Conservation (phyloP, 345 rosid species). For the Nephelium lappaceum region DNA sequence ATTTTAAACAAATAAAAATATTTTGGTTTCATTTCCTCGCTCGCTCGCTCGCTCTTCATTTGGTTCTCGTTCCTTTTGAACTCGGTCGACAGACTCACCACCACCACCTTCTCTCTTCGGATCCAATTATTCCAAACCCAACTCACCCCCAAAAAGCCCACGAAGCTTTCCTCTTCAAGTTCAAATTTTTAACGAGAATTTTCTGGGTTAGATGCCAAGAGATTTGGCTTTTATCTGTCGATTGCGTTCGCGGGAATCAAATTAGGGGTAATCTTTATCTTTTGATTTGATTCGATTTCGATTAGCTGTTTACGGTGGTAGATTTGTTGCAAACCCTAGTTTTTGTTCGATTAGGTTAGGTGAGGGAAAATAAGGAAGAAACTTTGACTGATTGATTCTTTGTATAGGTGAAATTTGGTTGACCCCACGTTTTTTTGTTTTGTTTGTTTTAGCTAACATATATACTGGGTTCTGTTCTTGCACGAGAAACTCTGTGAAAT, state of each 20-base stretch:
- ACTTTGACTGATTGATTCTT: conserved; percentile 13
- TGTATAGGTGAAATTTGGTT: conserved; percentile 6
- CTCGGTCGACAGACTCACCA: conserved; percentile 41
- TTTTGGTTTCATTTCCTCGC: not conserved
- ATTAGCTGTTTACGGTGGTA: conserved; percentile 10
- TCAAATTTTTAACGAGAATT: not conserved
- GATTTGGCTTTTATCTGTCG: conserved; percentile 21
- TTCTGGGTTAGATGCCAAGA: conserved; percentile 28
- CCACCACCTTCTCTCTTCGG: conserved; percentile 19
- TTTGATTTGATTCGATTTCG: conserved; percentile 10
- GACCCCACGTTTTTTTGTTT: not conserved
- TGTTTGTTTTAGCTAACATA: not conserved
- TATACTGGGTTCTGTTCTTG: conserved; percentile 3
- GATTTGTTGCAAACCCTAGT: conserved; percentile 25
- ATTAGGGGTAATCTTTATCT: conserved; percentile 24
- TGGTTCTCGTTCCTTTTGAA: conserved; percentile 37
- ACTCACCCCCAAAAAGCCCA: not conserved
- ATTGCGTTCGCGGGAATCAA: conserved; percentile 27
- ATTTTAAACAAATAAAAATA: not conserved
- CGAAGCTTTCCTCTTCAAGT: not conserved
- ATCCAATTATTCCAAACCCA: conserved; percentile 28
- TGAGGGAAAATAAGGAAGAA: not conserved
- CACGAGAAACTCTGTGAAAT: conserved; percentile 42
- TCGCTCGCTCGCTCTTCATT: conserved; percentile 31
- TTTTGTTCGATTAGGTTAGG: conserved; percentile 10